A percentile compares a stretch with the other conserved stretches of the same genome.
phyloP scores from a whole-genome alignment of 1,139 yeast species.

The Pichia sp. region DNA sequence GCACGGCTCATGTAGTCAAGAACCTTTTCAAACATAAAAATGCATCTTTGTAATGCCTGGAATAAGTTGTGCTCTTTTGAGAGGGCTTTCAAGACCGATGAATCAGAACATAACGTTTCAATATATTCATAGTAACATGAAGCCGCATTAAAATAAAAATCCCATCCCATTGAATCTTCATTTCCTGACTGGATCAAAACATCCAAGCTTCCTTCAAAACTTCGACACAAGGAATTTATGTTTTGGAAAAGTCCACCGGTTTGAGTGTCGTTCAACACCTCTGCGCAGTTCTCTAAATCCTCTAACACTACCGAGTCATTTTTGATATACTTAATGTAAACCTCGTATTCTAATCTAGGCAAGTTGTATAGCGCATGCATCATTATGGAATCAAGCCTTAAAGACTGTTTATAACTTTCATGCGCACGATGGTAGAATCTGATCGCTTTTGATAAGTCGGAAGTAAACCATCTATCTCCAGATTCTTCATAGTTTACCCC shows the following conservation, averaged over 20 bases:
- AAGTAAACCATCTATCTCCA: constrained; percentile 56
- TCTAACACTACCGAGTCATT: constrained; percentile 42
- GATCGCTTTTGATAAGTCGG: constrained; percentile 50
- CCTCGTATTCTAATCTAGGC: constrained; percentile 47
- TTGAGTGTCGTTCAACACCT: constrained; percentile 34
- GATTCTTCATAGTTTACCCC: constrained; percentile 51
- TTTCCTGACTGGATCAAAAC: constrained; percentile 23
- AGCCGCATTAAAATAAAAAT: constrained; percentile 45
- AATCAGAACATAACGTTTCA: constrained; percentile 35
- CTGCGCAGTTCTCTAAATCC: constrained; percentile 41
- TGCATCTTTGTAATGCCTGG: constrained; percentile 16
- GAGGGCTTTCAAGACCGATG: constrained; percentile 1
- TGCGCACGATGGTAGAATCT: constrained; percentile 53
- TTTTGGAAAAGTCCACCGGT: constrained; percentile 38
- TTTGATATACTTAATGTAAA: constrained; percentile 42
- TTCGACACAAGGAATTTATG: constrained; percentile 35
- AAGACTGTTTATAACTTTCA: constrained; percentile 35
- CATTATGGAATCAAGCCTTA: constrained; percentile 26
- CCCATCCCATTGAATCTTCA: constrained; percentile 27
- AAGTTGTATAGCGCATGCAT: constrained; percentile 47
- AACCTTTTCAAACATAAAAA: constrained; percentile 10
- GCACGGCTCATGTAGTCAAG: constrained; percentile 3
- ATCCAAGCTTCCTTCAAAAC: constrained; percentile 39
- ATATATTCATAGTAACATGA: constrained; percentile 46
- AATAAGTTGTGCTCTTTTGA: constrained; percentile 20